Evolutionary conservation across 2,329 filamentous ascomycete genomes (phyloP).

Genomic region (Hypoxylon sp.): DNA sequence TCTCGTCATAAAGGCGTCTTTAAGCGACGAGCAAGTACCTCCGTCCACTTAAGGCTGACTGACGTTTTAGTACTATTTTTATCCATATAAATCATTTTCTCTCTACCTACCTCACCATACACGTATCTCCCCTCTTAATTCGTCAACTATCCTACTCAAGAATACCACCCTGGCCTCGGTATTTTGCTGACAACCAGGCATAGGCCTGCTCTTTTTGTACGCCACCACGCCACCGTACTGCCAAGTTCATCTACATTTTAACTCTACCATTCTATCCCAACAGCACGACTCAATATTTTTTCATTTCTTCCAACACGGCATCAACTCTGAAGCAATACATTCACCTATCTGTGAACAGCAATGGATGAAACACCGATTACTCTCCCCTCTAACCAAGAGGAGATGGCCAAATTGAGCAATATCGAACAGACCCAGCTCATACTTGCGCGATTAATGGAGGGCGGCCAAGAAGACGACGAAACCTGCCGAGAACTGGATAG

Average conservation of each 20-base stretch:
- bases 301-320: background rate
- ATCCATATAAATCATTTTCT: background rate
- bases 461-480: slow-evolving; percentile 82
- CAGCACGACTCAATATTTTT: too few species aligned
- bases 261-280: background rate
- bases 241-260: slow-evolving; percentile 8
- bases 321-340: background rate
- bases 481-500: slow-evolving; percentile 67
- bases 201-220: slow-evolving; percentile 3
- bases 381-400: slow-evolving; percentile 40
- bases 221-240: slow-evolving; percentile 5
- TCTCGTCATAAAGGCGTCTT: slow-evolving; percentile 13
- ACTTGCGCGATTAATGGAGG: slow-evolving; percentile 89
- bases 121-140: background rate
- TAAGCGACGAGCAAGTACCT: slow-evolving; percentile 2
- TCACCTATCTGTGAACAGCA: background rate
- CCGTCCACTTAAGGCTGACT: background rate
- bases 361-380: slow-evolving; percentile 45
- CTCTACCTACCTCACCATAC: too few species aligned
- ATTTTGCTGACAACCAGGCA: slow-evolving; percentile 7
- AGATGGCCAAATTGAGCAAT: slow-evolving; percentile 40
- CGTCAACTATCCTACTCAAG: background rate
- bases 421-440: slow-evolving; percentile 76
- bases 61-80: background rate
- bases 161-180: background rate